phyloP scores from a whole-genome alignment of 1,284 basidiomycete species.

The Irpex lacteus region DNA sequence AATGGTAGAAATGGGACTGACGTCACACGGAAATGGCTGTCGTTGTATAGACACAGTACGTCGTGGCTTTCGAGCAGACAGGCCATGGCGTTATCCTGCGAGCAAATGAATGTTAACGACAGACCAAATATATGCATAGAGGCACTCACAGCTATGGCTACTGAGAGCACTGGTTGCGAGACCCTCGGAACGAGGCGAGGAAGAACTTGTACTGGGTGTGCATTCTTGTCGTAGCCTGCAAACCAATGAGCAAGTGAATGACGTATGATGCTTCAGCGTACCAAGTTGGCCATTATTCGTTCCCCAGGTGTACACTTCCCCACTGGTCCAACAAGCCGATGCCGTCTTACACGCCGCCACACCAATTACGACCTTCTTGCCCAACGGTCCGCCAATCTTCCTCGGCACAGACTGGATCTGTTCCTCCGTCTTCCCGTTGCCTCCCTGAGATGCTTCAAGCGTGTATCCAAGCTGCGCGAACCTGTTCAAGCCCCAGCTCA shows the following conservation, averaged over 20 bases:
- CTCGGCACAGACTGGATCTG: constrained; percentile 77
- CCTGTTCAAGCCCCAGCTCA: constrained; percentile 89
- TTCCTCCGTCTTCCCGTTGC: constrained; percentile 17
- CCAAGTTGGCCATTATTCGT: constrained; percentile 94
- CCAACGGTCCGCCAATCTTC: constrained; percentile 70
- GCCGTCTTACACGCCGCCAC: constrained; percentile 87
- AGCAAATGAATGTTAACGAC: constrained; percentile 3
- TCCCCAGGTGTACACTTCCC: constrained; percentile 94
- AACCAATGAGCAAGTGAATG: background rate
- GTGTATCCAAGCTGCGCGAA: constrained; percentile 89
- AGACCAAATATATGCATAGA: background rate
- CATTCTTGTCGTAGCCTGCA: constrained; percentile 69
- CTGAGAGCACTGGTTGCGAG: constrained; percentile 62
- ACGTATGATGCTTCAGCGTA: constrained; percentile 23
- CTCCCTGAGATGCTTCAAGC: constrained; percentile 52
- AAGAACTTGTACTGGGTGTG: constrained; percentile 76
- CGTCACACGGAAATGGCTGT: constrained; percentile 74
- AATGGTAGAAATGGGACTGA: constrained; percentile 24
- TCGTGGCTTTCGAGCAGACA: constrained; percentile 76
- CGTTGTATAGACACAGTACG: constrained; percentile 83
- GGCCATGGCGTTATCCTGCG: constrained; percentile 79
- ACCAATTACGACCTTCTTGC: constrained; percentile 80
- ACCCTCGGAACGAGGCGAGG: constrained; percentile 87
- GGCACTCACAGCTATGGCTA: constrained; percentile 65
- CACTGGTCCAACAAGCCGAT: constrained; percentile 86